Conservation (phyloP, 257 asterid species). For the Fraxinus quadrangulata region DNA sequence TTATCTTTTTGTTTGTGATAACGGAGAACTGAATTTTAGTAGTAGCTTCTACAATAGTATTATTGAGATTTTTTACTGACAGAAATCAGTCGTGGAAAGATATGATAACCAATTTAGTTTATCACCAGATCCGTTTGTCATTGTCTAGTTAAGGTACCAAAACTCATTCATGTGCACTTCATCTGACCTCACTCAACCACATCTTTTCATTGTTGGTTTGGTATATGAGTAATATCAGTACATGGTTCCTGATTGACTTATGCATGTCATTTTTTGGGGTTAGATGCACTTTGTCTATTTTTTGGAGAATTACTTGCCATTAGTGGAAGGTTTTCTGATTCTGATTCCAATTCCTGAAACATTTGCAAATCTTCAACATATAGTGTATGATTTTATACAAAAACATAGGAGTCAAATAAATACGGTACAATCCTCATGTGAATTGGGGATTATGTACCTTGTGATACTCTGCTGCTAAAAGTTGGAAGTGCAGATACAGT, state of each 20-base stretch:
- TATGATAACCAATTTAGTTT: background rate
- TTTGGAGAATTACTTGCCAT: background rate
- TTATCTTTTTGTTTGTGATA: background rate
- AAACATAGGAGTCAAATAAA: background rate
- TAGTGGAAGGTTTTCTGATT: background rate
- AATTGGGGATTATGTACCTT: background rate
- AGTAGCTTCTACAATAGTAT: background rate
- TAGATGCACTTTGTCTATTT: constrained; percentile 1
- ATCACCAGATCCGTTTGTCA: background rate
- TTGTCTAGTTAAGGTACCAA: background rate
- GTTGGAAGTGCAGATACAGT: background rate
- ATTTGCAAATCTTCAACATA: background rate
- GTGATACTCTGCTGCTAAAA: background rate
- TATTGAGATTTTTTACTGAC: background rate
- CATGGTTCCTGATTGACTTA: background rate
- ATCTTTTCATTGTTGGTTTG: background rate
- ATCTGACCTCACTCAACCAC: background rate
- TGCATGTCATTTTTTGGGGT: background rate
- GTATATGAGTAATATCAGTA: background rate
- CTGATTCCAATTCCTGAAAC: constrained; percentile 1
- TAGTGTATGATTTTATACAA: background rate
- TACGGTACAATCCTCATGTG: background rate
- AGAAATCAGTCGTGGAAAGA: background rate
- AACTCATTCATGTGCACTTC: background rate
- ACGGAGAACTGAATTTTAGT: background rate